These are phyloP conservation scores for Takashimella koratensis DNA, from an alignment of 1,284 basidiomycete species.

Conservation along the genomic window DNA sequence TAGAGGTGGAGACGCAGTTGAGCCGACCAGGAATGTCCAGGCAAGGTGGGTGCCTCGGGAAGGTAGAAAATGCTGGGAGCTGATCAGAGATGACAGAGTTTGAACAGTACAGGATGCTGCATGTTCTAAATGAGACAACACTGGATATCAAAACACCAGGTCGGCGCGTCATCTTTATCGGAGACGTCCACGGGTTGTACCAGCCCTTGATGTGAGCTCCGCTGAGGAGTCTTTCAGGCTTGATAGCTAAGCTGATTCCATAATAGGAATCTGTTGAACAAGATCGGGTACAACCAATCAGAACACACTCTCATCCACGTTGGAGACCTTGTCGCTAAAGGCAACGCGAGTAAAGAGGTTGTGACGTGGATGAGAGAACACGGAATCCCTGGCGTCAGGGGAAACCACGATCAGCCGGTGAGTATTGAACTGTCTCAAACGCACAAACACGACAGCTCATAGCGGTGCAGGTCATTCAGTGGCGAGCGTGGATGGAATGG, in stretches of 20 bases:
- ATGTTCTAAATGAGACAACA: constrained; percentile 27
- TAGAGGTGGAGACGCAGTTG: constrained; percentile 7
- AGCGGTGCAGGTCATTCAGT: constrained; percentile 74
- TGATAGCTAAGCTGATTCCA: neutral
- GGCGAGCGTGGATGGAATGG: constrained; percentile 70
- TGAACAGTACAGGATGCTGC: constrained; percentile 40
- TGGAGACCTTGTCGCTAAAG: constrained; percentile 76
- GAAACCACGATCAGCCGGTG: constrained; percentile 77
- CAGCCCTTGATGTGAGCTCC: constrained; percentile 60
- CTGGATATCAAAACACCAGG: constrained; percentile 27
- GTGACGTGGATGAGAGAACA: constrained; percentile 62
- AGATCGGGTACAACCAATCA: constrained; percentile 58
- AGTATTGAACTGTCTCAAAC: neutral
- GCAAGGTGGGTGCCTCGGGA: too few species aligned
- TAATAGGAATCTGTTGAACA: constrained; percentile 52
- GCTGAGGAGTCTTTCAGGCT: neutral
- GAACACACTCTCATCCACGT: constrained; percentile 70
- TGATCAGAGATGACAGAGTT: constrained; percentile 29
- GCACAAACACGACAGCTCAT: too few species aligned
- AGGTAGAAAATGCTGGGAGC: too few species aligned
- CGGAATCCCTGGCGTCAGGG: constrained; percentile 70
- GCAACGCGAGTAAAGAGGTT: constrained; percentile 61
- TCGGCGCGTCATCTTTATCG: constrained; percentile 64
- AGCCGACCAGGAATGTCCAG: constrained; percentile 8
- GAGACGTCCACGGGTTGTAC: constrained; percentile 80